Evolutionary conservation across 1,284 basidiomycete species (phyloP), one percentile per base, ranked within the genome.

Genomic region (Meira nashicola): DNA sequence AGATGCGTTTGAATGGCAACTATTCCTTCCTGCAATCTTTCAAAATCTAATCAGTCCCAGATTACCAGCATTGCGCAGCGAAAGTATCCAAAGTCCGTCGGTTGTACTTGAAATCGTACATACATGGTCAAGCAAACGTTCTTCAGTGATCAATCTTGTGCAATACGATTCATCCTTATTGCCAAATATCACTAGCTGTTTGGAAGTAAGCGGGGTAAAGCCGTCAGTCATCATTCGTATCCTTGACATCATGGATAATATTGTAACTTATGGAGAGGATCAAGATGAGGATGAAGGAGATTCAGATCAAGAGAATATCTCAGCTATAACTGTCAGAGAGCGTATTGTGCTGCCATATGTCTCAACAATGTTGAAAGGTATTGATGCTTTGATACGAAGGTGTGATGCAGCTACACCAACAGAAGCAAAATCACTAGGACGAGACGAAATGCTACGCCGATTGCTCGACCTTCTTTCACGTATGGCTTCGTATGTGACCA

Each of bases 11-110:
- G 85, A 92, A 76, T 94, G 89, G 79, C 70, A 81, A 0, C 83
- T 85, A 0, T 95, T 87, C 79, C 82, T 96, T 65, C 78, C 81
- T 0, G 80, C 83, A 10, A 83, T 87, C 11, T 95, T 92, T 79
- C 66, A 82, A 1, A 80, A 83, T 0, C 84, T 92, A 78, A 88
- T 98, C 70, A 86, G 87, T 0, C 92, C 93, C 0, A 88, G 93
- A 17, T 81, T 98, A 25, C 81, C 84, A 0, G 80, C 82, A 4
- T 83, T 98, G 21, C 86, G 89, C 58, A 82, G 82, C 50, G 94
- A 98, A 79, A 96, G 93, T 71, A 90, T 89, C 0, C 94, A 98
- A 79, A 85, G 90, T 0, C 92, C 93, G 0, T 94, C 92, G 0
- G 87, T 91, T 0, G 82, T 96, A 28, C 82, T 98, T 43, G 90